Conservation (phyloP, 2,329 filamentous ascomycete species). For the Claviceps sp. region DNA sequence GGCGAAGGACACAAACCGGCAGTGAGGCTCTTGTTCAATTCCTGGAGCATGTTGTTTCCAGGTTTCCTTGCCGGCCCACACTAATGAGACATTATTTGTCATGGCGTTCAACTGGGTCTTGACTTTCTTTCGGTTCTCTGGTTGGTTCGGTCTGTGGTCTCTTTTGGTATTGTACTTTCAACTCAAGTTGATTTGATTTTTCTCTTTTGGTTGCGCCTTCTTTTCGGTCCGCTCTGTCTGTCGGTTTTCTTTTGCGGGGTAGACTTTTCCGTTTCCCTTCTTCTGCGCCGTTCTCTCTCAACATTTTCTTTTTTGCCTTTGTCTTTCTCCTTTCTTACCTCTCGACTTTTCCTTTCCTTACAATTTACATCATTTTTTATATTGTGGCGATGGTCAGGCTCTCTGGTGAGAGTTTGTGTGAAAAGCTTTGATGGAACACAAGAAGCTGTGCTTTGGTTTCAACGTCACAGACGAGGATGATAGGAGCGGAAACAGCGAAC, state of each 20-base stretch:
- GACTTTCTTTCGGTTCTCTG: background rate
- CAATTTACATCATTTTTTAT: slow-evolving; percentile 21
- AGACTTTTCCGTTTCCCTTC: too few species aligned
- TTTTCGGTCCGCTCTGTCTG: too few species aligned
- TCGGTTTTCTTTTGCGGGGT: too few species aligned
- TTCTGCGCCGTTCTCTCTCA: too few species aligned
- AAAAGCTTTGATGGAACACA: slow-evolving; percentile 15
- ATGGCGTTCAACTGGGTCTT: slow-evolving; percentile 23
- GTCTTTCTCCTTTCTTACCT: slow-evolving; percentile 5
- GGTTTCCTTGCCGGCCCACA: background rate
- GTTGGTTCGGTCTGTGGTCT: too few species aligned
- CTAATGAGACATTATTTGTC: slow-evolving; percentile 20
- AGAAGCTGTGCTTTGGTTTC: slow-evolving; percentile 14
- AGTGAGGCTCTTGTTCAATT: slow-evolving; percentile 1
- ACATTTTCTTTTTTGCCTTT: too few species aligned
- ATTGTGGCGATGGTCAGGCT: slow-evolving; percentile 23
- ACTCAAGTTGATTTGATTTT: too few species aligned
- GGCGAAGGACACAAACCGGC: slow-evolving; percentile 1
- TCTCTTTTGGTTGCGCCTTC: too few species aligned
- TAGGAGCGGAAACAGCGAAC: background rate
- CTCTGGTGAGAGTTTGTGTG: slow-evolving; percentile 12
- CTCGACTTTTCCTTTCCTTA: slow-evolving; percentile 2
- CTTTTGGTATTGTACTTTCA: too few species aligned
- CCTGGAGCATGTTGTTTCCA: slow-evolving; percentile 10
- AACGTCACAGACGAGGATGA: slow-evolving; percentile 4